These are phyloP conservation scores for Prunus salicina DNA, from an alignment of 306 rosid species.

Conservation along the genomic window DNA sequence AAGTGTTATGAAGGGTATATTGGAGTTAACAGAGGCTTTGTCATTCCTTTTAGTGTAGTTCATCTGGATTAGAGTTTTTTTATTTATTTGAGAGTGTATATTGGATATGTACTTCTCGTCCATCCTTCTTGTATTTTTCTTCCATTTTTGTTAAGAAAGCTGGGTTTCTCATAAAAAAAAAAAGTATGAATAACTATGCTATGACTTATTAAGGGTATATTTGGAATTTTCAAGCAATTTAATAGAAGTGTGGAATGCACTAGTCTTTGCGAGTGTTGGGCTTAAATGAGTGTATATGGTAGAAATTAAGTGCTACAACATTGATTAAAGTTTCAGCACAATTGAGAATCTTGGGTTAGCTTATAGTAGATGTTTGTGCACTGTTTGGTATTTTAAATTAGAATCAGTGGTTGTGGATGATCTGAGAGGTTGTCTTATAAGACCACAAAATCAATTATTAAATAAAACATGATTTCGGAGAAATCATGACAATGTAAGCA, in stretches of 20 bases:
- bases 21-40: too few species aligned
- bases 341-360: neutral
- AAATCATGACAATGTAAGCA: neutral
- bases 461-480: neutral
- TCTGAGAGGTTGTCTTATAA: neutral
- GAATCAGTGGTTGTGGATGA: neutral
- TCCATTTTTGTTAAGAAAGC: too few species aligned
- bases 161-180: too few species aligned
- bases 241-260: neutral
- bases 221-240: too few species aligned
- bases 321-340: neutral
- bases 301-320: neutral
- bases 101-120: too few species aligned
- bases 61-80: too few species aligned
- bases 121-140: too few species aligned
- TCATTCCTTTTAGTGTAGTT: too few species aligned
- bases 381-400: neutral
- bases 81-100: too few species aligned
- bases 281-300: neutral
- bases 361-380: neutral
- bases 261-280: neutral
- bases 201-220: too few species aligned
- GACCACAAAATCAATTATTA: neutral
- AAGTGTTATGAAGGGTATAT: too few species aligned
- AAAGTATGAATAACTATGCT: too few species aligned